A percentile compares a stretch with the other conserved stretches of the same genome.
Conservation (phyloP, 371 early-diverging fungal species). For the Mortierella sp. region DNA sequence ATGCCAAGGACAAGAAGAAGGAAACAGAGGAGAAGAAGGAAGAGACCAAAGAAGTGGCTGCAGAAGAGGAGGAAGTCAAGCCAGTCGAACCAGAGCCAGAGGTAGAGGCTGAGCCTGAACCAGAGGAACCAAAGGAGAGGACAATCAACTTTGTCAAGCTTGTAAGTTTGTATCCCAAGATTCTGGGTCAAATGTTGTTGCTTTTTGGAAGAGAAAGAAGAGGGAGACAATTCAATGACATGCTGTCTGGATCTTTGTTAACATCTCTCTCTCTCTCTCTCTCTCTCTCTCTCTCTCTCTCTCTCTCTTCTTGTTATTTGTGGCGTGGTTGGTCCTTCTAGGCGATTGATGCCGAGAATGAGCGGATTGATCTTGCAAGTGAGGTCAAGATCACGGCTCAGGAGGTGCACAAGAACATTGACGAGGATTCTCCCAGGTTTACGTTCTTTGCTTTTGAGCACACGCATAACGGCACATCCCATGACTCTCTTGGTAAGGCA, state of each 20-base stretch:
- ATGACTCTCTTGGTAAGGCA: slow-evolving; percentile 60
- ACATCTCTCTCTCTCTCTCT: too few relatives aligned
- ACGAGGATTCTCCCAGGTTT: slow-evolving; percentile 70
- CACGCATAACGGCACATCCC: slow-evolving; percentile 46
- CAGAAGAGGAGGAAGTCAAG: slow-evolving; percentile 13
- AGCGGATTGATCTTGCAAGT: slow-evolving; percentile 65
- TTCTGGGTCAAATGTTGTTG: not conserved
- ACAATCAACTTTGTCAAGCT: slow-evolving; percentile 74
- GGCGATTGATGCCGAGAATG: slow-evolving; percentile 58
- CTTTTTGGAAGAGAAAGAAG: not conserved
- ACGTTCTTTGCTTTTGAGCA: slow-evolving; percentile 71
- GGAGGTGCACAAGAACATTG: slow-evolving; percentile 58
- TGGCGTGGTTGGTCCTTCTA: not conserved
- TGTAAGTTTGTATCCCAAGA: slow-evolving; percentile 43
- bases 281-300: too few relatives aligned
- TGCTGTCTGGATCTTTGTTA: not conserved
- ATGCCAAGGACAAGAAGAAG: slow-evolving; percentile 5
- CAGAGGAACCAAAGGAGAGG: slow-evolving; percentile 37
- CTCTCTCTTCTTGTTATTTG: not conserved
- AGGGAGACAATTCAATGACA: not conserved
- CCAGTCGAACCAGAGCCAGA: not conserved
- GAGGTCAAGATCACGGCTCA: slow-evolving; percentile 54
- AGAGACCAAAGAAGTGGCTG: not conserved
- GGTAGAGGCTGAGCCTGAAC: slow-evolving; percentile 14
- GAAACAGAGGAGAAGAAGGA: slow-evolving; percentile 4